phyloP scores from a whole-genome alignment of 1,284 basidiomycete species.

The Pascua sp. region DNA sequence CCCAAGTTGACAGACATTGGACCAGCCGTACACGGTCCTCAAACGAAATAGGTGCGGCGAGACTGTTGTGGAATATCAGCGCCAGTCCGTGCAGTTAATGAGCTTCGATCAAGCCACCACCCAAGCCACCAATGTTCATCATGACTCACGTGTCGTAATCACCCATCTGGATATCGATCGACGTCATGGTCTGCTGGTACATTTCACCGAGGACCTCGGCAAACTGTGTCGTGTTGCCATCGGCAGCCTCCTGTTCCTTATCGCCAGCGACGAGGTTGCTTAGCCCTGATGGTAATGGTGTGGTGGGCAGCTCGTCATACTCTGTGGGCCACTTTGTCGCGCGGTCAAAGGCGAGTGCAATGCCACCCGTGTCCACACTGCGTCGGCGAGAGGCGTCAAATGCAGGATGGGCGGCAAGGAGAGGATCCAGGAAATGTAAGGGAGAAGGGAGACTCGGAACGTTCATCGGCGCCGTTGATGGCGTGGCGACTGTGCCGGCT shows the following conservation, averaged over 20 bases:
- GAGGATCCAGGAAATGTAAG: not conserved
- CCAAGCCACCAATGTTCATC: not conserved
- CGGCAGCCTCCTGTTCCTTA: slow-evolving; percentile 46
- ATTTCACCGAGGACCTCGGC: slow-evolving; percentile 77
- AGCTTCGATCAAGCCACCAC: slow-evolving; percentile 28
- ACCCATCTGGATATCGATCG: slow-evolving; percentile 59
- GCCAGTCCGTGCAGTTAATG: slow-evolving; percentile 2
- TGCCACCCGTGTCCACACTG: slow-evolving; percentile 78
- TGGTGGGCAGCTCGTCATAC: slow-evolving; percentile 13
- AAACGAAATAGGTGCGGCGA: slow-evolving; percentile 40
- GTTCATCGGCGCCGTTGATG: too few species aligned
- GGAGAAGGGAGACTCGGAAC: not conserved
- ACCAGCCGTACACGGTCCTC: slow-evolving; percentile 55
- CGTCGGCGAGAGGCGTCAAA: slow-evolving; percentile 52
- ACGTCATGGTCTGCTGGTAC: slow-evolving; percentile 69
- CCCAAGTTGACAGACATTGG: slow-evolving; percentile 67
- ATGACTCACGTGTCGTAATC: slow-evolving; percentile 43
- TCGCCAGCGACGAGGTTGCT: slow-evolving; percentile 17
- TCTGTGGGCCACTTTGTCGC: slow-evolving; percentile 20
- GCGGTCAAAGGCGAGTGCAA: slow-evolving; percentile 68
- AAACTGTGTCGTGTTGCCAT: slow-evolving; percentile 55
- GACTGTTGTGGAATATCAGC: slow-evolving; percentile 44
- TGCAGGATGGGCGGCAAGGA: not conserved
- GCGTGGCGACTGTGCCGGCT: too few species aligned
- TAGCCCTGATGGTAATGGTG: not conserved